Evolutionary conservation across 2,329 filamentous ascomycete species (phyloP).

Genomic region (Didymella pomorum): DNA sequence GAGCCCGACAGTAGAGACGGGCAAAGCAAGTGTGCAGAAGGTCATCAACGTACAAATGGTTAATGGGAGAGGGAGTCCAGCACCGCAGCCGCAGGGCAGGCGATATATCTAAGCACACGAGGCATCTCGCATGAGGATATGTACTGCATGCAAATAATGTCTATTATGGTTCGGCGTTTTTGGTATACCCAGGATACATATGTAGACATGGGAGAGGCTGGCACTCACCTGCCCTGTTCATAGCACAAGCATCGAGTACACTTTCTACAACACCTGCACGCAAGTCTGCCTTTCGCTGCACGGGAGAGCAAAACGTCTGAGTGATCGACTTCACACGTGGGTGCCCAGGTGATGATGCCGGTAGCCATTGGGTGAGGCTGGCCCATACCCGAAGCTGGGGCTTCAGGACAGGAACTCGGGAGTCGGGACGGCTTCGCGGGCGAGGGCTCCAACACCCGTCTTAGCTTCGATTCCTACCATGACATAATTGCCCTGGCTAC

Average conservation of each 20-base stretch:
- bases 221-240: conserved; percentile 11
- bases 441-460: conserved; percentile 11
- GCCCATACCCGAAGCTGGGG: conserved; percentile 15
- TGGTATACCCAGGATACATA: conserved; percentile 15
- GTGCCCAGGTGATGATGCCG: background rate
- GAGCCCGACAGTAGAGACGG: conserved; percentile 29
- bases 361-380: background rate
- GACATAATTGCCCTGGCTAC: conserved; percentile 39
- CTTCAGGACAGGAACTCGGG: conserved; percentile 33
- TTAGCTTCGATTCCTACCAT: conserved; percentile 28
- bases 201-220: conserved; percentile 7
- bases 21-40: conserved; percentile 27
- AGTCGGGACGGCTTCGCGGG: conserved; percentile 21
- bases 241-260: background rate
- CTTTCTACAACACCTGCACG: background rate
- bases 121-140: background rate
- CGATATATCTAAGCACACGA: conserved; percentile 7
- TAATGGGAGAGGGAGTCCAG: conserved; percentile 21
- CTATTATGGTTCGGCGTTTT: conserved; percentile 13
- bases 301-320: background rate
- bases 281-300: background rate
- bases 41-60: conserved; percentile 26
- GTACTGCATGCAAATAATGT: conserved; percentile 4
- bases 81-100: conserved; percentile 3
- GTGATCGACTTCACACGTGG: background rate